Evolutionary conservation across 2,329 filamentous ascomycete species (phyloP).

Genomic region (Beauveria brongniartii): DNA sequence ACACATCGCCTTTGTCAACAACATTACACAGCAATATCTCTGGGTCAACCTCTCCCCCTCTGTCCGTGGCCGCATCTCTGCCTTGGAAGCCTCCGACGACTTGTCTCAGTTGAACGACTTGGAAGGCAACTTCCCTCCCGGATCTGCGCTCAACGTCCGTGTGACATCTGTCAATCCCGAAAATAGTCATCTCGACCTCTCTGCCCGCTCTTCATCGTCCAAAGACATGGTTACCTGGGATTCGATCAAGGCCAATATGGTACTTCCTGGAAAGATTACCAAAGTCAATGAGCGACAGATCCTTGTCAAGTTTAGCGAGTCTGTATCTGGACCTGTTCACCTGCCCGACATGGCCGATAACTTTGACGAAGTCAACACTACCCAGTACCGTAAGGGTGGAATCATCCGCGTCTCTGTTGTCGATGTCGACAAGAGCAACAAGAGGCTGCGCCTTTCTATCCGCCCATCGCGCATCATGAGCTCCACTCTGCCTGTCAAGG

Average conservation of each 20-base stretch:
- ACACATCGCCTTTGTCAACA: constrained; percentile 85
- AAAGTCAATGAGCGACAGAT: constrained; percentile 79
- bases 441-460: constrained; percentile 72
- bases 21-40: constrained; percentile 66
- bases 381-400: constrained; percentile 72
- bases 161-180: constrained; percentile 66
- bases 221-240: constrained; percentile 52
- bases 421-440: constrained; percentile 73
- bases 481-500: constrained; percentile 71
- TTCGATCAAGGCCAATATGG: constrained; percentile 67
- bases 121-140: constrained; percentile 73
- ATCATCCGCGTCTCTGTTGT: constrained; percentile 82
- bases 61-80: constrained; percentile 73
- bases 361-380: constrained; percentile 70
- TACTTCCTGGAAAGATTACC: constrained; percentile 75
- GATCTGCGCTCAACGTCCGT: constrained; percentile 76
- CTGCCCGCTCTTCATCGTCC: constrained; percentile 56
- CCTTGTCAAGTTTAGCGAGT: constrained; percentile 76
- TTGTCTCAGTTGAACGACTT: constrained; percentile 70
- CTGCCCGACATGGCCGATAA: constrained; percentile 81
- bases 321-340: constrained; percentile 69
- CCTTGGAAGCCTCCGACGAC: constrained; percentile 82
- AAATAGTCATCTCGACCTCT: constrained; percentile 73
- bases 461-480: constrained; percentile 84
- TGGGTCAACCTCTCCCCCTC: constrained; percentile 90